Evolutionary conservation across 306 rosid genomes (phyloP).

Genomic region (Macrotyloma uniflorum): DNA sequence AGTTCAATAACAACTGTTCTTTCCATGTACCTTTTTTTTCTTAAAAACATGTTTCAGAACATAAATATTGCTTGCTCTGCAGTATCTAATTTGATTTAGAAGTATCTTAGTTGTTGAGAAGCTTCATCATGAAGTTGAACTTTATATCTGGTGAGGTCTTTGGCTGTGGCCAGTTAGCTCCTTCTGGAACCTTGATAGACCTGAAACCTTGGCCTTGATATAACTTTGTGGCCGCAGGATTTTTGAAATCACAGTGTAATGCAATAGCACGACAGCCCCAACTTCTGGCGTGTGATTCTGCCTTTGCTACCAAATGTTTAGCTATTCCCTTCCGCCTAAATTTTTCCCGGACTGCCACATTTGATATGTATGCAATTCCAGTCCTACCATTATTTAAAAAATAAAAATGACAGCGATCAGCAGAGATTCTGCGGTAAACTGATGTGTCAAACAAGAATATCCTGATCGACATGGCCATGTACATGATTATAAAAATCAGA

Average conservation of each 20-base stretch:
- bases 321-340: conserved; percentile 87
- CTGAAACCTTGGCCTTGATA: conserved; percentile 86
- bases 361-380: conserved; percentile 94
- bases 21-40: background rate
- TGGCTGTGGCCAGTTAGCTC: conserved; percentile 98
- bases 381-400: conserved; percentile 54
- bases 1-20: conserved; percentile 34
- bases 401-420: background rate
- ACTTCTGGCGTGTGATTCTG: conserved; percentile 84
- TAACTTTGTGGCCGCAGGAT: conserved; percentile 77
- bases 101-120: conserved; percentile 55
- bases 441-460: conserved; percentile 12
- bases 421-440: conserved; percentile 18
- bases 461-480: background rate
- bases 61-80: conserved; percentile 20
- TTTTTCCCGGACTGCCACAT: conserved; percentile 92
- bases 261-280: conserved; percentile 95
- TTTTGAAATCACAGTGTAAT: conserved; percentile 84
- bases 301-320: conserved; percentile 72
- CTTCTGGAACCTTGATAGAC: conserved; percentile 79
- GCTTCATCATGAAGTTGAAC: conserved; percentile 97
- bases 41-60: conserved; percentile 20
- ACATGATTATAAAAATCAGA: background rate
- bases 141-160: conserved; percentile 77
- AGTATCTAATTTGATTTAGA: conserved; percentile 44